These are phyloP conservation scores for Chondrus crispus DNA, from an alignment of 23 red algal genomes.

Conservation along the genomic window DNA sequence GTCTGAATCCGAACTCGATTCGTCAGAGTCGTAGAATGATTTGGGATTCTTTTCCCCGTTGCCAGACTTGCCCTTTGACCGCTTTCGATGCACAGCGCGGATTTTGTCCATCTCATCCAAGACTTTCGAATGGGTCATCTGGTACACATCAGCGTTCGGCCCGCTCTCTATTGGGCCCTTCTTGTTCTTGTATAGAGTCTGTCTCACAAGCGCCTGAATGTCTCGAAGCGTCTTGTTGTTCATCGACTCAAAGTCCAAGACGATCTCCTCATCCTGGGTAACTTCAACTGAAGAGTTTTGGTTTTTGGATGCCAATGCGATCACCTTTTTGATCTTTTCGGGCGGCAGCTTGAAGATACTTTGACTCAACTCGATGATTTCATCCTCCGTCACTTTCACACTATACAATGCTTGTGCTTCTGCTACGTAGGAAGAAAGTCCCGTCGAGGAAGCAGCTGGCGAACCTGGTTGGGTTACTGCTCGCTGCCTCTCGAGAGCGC, in stretches of 20 bases:
- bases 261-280: constrained; percentile 92
- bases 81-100: background rate
- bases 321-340: constrained; percentile 76
- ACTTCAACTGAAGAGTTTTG: constrained; percentile 58
- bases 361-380: constrained; percentile 64
- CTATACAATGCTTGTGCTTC: constrained; percentile 66
- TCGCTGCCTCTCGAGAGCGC: constrained; percentile 25
- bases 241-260: constrained; percentile 86
- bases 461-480: constrained; percentile 29
- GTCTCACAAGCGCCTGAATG: constrained; percentile 81
- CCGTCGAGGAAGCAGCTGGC: constrained; percentile 23
- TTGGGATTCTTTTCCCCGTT: constrained; percentile 25
- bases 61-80: constrained; percentile 20
- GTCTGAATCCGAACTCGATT: constrained; percentile 57
- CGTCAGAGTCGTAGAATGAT: constrained; percentile 51
- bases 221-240: constrained; percentile 78
- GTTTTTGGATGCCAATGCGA: constrained; percentile 63
- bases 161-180: constrained; percentile 8
- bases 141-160: constrained; percentile 35
- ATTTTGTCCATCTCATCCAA: constrained; percentile 45
- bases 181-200: constrained; percentile 55
- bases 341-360: constrained; percentile 65
- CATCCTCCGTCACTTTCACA: constrained; percentile 80
- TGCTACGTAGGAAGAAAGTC: constrained; percentile 16
- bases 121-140: constrained; percentile 27